Base-by-base conservation (phyloP, 1,284 basidiomycete species). In the Ganoderma sinense region DNA sequence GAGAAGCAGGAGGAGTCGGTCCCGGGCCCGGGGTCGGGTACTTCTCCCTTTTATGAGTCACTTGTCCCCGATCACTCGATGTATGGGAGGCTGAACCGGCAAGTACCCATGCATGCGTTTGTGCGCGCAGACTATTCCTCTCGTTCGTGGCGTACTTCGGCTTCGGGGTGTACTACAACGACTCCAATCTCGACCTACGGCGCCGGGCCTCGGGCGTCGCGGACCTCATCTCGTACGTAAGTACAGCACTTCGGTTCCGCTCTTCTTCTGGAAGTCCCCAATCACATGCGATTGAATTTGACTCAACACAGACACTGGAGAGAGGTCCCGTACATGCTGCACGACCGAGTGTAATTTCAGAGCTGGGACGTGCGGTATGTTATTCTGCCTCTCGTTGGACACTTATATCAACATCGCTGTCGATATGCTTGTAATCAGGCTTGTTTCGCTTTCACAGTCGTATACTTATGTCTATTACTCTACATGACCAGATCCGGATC, bases 151-250 rank as follows among this genome's bases (percentile, higher is more conserved):
- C 87, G 7, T 96, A 96, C 81, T 89, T 95, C 74, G 86, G 78
- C 2, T 77, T 95, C 36, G 94, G 94, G 23, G 91, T 91, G 8
- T 95, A 94, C 79, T 91, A 94, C 81, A 95, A 95, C 76, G 94
- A 94, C n/a, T n/a, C n/a, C n/a, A n/a, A n/a, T n/a, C 76, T 89
- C 91, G 13, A 93, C 88, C 23, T 95, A 95, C 77, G 94, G 94
- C 29, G n/a, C n/a, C n/a, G n/a, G n/a, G 92, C 94, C 13, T 87
- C 89, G 41, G 94, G 94, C n/a, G n/a, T n/a, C 16, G 81, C 84
- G 77, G 94, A 95, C 79, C 85, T 95, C 64, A 90, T 95, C 78
- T 94, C 93, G 92, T 94, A 78, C 77, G 91, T n/a, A n/a, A n/a
- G n/a, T 85, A 41, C 64, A 36, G 36, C 36, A 36, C 36, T 7